phyloP scores from a whole-genome alignment of 1,284 basidiomycete genomes.

The Naganishia cerealis region DNA sequence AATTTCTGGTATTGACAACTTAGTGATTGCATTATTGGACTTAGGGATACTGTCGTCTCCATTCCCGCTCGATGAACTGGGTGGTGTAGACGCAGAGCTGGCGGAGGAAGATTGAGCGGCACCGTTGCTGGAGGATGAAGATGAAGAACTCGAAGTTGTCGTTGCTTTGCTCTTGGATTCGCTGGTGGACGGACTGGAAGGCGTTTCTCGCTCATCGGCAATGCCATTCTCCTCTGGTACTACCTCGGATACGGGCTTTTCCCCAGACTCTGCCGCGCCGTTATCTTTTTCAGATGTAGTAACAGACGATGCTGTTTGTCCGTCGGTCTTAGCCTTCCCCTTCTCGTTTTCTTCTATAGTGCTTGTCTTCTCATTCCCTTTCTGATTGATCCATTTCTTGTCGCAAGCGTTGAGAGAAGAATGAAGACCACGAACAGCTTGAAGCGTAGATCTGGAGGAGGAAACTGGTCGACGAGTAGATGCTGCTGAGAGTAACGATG shows the following conservation, averaged over 20 bases:
- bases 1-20: constrained; percentile 77
- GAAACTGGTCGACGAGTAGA: constrained; percentile 9
- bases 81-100: constrained; percentile 15
- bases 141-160: neutral
- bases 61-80: constrained; percentile 18
- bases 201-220: constrained; percentile 16
- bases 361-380: constrained; percentile 7
- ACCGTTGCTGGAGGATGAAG: constrained; percentile 1
- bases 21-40: constrained; percentile 56
- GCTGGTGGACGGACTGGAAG: neutral
- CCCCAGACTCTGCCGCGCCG: neutral
- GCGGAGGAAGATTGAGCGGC: constrained; percentile 19
- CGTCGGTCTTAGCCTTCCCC: constrained; percentile 7
- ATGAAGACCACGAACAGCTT: constrained; percentile 2
- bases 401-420: constrained; percentile 13
- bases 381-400: constrained; percentile 33
- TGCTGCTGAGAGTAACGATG: constrained; percentile 8
- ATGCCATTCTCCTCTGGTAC: constrained; percentile 28
- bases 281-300: neutral
- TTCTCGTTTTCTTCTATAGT: constrained; percentile 7
- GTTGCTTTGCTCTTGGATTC: neutral
- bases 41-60: constrained; percentile 26
- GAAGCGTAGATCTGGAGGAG: neutral
- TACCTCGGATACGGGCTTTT: constrained; percentile 2
- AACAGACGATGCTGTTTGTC: neutral